Conservation (phyloP, 2,329 filamentous ascomycete genomes). For the Talaromyces funiculosus region DNA sequence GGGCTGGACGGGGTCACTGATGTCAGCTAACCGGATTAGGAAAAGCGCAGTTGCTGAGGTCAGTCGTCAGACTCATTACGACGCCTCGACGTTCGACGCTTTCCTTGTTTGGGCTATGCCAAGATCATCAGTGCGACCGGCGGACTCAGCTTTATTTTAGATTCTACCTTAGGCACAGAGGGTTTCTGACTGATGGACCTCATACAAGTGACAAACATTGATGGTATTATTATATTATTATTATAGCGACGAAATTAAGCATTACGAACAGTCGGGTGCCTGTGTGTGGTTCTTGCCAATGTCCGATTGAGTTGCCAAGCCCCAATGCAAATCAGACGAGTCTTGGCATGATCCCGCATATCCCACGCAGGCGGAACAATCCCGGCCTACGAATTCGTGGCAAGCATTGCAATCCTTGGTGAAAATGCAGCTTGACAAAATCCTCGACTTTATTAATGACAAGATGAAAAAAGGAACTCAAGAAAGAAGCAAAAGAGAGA, state of each 20-base stretch:
- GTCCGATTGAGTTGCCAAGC: not conserved
- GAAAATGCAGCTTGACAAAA: not conserved
- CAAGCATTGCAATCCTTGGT: not conserved
- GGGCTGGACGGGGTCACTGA: slow-evolving; percentile 1
- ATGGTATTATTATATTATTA: not conserved
- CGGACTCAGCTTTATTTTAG: slow-evolving; percentile 3
- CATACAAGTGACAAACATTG: not conserved
- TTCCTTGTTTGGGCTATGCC: slow-evolving; percentile 2
- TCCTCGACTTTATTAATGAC: not conserved
- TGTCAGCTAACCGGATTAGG: not conserved
- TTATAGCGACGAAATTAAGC: not conserved
- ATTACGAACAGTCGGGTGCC: not conserved
- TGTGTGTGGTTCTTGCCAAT: not conserved
- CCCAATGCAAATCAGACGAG: not conserved
- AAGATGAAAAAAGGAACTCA: not conserved
- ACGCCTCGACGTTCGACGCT: slow-evolving; percentile 10
- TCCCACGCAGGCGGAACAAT: not conserved
- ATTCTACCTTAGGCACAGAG: not conserved
- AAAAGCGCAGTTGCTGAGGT: not conserved
- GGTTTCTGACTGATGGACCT: not conserved
- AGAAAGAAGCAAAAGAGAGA: not conserved
- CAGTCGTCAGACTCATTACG: slow-evolving; percentile 9
- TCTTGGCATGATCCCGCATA: not conserved
- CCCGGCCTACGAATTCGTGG: not conserved
- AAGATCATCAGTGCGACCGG: slow-evolving; percentile 9